phyloP scores from a whole-genome alignment of 805 yeast species.

The Ogataea pilisensis region DNA sequence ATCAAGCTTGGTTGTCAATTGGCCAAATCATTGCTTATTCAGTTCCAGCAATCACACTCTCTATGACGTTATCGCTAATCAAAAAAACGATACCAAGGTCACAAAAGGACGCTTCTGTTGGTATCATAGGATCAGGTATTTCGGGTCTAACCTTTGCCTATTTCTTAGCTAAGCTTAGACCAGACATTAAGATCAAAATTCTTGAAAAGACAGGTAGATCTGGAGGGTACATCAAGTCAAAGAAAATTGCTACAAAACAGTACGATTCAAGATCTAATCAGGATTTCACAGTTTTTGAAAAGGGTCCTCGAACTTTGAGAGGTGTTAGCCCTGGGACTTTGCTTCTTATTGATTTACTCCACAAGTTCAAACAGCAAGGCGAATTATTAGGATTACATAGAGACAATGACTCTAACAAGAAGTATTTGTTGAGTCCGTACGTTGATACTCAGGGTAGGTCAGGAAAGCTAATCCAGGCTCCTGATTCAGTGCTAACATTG shows the following conservation, averaged over 20 bases:
- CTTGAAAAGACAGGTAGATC: slow-evolving; percentile 50
- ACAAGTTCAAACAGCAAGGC: slow-evolving; percentile 42
- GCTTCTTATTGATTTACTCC: slow-evolving; percentile 57
- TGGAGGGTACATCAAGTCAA: slow-evolving; percentile 81
- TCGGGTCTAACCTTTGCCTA: slow-evolving; percentile 78
- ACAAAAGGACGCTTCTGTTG: slow-evolving; percentile 41
- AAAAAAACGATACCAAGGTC: slow-evolving; percentile 8
- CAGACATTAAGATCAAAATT: slow-evolving; percentile 64
- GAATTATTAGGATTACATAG: slow-evolving; percentile 57
- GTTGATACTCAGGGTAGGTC: slow-evolving; percentile 21
- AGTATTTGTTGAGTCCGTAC: slow-evolving; percentile 49
- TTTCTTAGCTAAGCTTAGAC: slow-evolving; percentile 65
- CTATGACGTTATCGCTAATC: slow-evolving; percentile 9
- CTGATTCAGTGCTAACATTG: slow-evolving; percentile 35
- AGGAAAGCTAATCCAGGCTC: slow-evolving; percentile 50
- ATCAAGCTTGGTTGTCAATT: too few relatives aligned
- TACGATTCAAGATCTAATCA: slow-evolving; percentile 22
- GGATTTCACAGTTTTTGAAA: slow-evolving; percentile 49
- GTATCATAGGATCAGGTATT: slow-evolving; percentile 83
- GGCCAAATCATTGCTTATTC: too few relatives aligned
- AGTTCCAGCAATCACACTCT: too few relatives aligned
- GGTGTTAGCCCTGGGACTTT: slow-evolving; percentile 79
- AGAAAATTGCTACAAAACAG: slow-evolving; percentile 30
- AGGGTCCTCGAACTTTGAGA: slow-evolving; percentile 88
- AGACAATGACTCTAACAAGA: slow-evolving; percentile 62